Base-by-base conservation (phyloP, 108 stramenopile species). In the Nitzschia putrida region DNA sequence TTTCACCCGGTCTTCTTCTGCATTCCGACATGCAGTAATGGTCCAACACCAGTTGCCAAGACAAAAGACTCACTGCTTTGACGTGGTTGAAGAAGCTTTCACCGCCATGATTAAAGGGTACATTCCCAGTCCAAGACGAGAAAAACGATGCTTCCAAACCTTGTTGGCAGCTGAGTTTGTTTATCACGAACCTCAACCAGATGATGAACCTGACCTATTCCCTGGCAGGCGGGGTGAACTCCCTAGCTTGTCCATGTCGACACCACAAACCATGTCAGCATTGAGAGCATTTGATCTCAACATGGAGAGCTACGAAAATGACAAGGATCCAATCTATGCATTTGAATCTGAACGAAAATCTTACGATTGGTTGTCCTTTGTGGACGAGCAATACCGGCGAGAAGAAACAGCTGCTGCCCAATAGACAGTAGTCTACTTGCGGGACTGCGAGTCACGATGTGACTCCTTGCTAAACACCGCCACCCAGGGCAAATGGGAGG, bases 51-150 rank as follows among this genome's bases (percentile, higher is more conserved):
- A 75, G 8, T 50, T 89, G 39, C 72, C 79, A 23, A 13, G 61
- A 18, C 63, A 57, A 18, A 66, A 71, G 14, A 79, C 64, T 6
- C 88, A 86, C 65, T 93, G 91, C 47, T 89, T 85, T 58, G 91
- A 93, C 75, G 65, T 93, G 13, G 82, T 93, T n/a, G 91, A 93
- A 66, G 91, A 88, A 61, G 80, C 88, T 1, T 61, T 86, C 22
- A 77, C 84, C 5, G 82, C 87, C 41, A 81, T 87, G 80, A 51
- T 88, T 20, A 78, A 71, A 29, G 71, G 76, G 24, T 64, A 68
- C 38, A 50, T 83, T 7, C 77, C 77, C 13, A 21, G 57, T 34
- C 68, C 44, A 60, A 60, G 81, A 29, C 65, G 61, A 61, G 58
- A 57, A 8, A 65, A 61, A 45, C 50, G 24, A 39, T 25, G 39